A percentile compares a stretch with the other conserved stretches of the same genome.
phyloP scores from a whole-genome alignment of 495 filamentous ascomycete species.

The Pyrenopolyporus hunteri region DNA sequence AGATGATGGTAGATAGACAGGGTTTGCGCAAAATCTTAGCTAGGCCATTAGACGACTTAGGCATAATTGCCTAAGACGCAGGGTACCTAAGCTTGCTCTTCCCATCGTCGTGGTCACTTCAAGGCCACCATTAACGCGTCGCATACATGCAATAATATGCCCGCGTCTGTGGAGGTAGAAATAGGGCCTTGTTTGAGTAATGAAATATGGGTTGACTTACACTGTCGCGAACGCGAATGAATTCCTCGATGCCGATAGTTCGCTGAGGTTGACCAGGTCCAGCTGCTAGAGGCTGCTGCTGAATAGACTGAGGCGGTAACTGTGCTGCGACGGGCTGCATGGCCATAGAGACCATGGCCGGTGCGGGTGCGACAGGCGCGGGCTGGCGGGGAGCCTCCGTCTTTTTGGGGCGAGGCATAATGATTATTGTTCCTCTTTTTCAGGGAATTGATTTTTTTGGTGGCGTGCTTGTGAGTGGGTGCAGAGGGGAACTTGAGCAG shows the following conservation, averaged over 20 bases:
- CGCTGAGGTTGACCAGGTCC: conserved; percentile 42
- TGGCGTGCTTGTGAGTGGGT: background rate
- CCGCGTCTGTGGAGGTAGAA: background rate
- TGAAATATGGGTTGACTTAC: conserved; percentile 46
- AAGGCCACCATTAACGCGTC: too few species aligned
- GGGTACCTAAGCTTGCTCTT: background rate
- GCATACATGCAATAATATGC: background rate
- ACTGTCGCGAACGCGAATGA: conserved; percentile 57
- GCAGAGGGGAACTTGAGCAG: background rate
- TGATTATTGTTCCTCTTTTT: too few species aligned
- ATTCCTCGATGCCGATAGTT: conserved; percentile 55
- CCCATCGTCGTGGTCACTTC: background rate
- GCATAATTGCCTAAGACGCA: background rate
- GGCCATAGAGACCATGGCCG: conserved; percentile 40
- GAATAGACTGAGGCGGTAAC: conserved; percentile 34
- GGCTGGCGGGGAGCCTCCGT: conserved; percentile 51
- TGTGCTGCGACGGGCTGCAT: conserved; percentile 33
- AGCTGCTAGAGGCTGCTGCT: conserved; percentile 38
- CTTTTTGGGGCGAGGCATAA: conserved; percentile 58
- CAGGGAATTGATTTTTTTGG: too few species aligned
- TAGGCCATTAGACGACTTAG: too few species aligned
- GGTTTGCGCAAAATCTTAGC: too few species aligned
- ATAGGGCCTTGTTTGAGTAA: conserved; percentile 5
- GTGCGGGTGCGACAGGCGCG: conserved; percentile 40
- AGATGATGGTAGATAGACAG: background rate